Conservation (phyloP, 2,329 filamentous ascomycete genomes). For the Beauveria medogensis region DNA sequence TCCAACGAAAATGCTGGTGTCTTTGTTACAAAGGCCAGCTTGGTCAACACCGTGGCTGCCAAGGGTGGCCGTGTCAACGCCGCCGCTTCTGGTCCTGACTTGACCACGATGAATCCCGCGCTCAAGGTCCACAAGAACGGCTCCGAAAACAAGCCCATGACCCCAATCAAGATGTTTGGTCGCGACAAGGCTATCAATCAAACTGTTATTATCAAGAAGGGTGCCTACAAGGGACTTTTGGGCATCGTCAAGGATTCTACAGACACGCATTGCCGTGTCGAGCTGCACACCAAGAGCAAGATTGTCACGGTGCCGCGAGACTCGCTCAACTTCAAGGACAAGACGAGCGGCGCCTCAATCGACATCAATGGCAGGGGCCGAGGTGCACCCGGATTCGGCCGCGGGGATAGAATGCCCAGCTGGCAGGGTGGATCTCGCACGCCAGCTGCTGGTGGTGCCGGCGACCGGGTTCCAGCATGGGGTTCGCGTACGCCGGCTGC, state of each 20-base stretch:
- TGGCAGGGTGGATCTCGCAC: conserved; percentile 63
- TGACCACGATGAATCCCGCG: conserved; percentile 88
- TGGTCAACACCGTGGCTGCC: conserved; percentile 84
- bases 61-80: conserved; percentile 75
- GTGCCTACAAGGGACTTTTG: conserved; percentile 83
- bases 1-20: conserved; percentile 82
- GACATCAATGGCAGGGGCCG: conserved; percentile 53
- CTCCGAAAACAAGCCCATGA: conserved; percentile 37
- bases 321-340: conserved; percentile 79
- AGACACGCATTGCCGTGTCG: conserved; percentile 76
- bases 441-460: conserved; percentile 50
- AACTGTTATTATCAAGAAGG: conserved; percentile 81
- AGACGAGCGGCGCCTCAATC: conserved; percentile 67
- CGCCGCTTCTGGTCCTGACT: conserved; percentile 58
- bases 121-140: conserved; percentile 61
- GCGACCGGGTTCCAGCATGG: conserved; percentile 71
- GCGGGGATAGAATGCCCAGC: conserved; percentile 38
- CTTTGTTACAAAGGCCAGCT: conserved; percentile 77
- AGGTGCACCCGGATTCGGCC: conserved; percentile 37
- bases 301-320: conserved; percentile 77
- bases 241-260: conserved; percentile 95
- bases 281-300: conserved; percentile 92
- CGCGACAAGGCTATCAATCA: conserved; percentile 82
- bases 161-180: conserved; percentile 68
- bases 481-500: conserved; percentile 53